phyloP scores from a whole-genome alignment of 768 basidiomycete genomes.

The Rhizopogon salebrosus region DNA sequence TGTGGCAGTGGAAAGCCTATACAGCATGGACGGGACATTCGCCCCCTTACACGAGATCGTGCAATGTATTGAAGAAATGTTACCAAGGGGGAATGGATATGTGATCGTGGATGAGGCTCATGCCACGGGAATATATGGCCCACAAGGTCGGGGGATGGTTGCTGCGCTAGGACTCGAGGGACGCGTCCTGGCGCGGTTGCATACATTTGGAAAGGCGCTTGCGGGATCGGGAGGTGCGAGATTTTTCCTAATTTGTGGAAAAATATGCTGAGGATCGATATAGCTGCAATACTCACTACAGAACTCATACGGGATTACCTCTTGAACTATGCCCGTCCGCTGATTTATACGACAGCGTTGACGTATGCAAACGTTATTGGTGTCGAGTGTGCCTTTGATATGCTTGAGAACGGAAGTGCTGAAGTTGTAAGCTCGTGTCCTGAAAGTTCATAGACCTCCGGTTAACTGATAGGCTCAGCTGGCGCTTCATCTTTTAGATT shows the following conservation, averaged over 20 bases:
- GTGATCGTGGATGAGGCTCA: constrained; percentile 93
- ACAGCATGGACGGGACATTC: constrained; percentile 96
- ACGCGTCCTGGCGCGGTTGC: constrained; percentile 70
- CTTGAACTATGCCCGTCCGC: constrained; percentile 84
- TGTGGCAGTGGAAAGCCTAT: constrained; percentile 83
- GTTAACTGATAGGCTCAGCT: constrained; percentile 31
- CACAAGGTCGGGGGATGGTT: constrained; percentile 70
- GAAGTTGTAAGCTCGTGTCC: constrained; percentile 33
- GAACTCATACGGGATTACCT: constrained; percentile 76
- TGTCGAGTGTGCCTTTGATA: constrained; percentile 72
- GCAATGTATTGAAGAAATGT: constrained; percentile 50
- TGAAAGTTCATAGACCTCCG: background rate
- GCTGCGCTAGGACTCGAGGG: constrained; percentile 63
- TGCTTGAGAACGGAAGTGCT: constrained; percentile 65
- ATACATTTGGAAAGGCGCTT: constrained; percentile 92
- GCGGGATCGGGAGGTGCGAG: constrained; percentile 79
- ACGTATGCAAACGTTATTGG: constrained; percentile 73
- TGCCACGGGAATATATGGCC: constrained; percentile 85
- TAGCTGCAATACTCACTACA: constrained; percentile 75
- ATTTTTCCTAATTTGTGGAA: background rate
- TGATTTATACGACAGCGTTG: constrained; percentile 89
- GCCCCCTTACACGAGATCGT: constrained; percentile 68
- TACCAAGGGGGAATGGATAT: constrained; percentile 62
- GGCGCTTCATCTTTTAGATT: constrained; percentile 17
- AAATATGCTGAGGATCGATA: background rate